Evolutionary conservation across 345 rosid species (phyloP).

Genomic region (Boechera divaricarpa): DNA sequence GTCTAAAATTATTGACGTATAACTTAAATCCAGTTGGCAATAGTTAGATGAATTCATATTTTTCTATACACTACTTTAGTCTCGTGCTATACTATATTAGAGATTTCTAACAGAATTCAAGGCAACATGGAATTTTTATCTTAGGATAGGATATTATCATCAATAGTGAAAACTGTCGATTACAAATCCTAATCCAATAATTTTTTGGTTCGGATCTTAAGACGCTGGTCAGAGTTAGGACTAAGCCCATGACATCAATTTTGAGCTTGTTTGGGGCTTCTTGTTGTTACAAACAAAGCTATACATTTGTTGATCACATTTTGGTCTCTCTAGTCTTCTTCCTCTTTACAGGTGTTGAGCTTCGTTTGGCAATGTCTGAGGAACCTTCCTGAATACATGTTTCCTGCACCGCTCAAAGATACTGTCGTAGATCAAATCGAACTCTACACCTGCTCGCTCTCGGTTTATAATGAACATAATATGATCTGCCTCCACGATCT

Average conservation of each 20-base stretch:
- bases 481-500: conserved; percentile 90
- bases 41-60: too few species aligned
- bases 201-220: background rate
- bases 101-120: background rate
- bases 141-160: background rate
- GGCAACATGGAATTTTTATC: background rate
- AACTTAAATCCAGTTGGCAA: too few species aligned
- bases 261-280: background rate
- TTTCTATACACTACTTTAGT: too few species aligned
- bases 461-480: conserved; percentile 73
- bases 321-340: conserved; percentile 11
- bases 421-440: conserved; percentile 89
- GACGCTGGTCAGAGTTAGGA: background rate
- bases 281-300: conserved; percentile 23
- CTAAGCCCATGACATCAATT: background rate
- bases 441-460: conserved; percentile 93
- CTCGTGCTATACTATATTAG: too few species aligned
- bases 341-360: conserved; percentile 33
- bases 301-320: conserved; percentile 19
- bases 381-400: conserved; percentile 68
- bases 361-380: conserved; percentile 63
- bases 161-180: background rate
- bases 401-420: conserved; percentile 93
- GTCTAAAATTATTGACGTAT: too few species aligned
- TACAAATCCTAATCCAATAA: conserved; percentile 5